Percentiles rank a stretch among this genome's conserved stretches.
These are phyloP conservation scores for Botryotinia calthae DNA, from an alignment of 2,329 filamentous ascomycete species.

Conservation along the genomic window DNA sequence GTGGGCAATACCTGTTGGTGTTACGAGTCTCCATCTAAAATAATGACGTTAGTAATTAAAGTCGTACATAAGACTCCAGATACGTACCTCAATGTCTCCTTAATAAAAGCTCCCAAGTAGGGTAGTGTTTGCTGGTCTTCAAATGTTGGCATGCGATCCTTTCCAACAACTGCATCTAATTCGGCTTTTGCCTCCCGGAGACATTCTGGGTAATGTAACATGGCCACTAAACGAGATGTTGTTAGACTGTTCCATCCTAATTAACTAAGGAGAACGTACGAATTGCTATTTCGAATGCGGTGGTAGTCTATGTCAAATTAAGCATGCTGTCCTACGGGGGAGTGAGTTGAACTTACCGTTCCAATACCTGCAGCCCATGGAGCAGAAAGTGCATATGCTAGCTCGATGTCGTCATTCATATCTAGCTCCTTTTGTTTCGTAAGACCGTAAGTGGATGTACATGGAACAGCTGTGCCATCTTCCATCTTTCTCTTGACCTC, in stretches of 20 bases:
- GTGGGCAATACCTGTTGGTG: neutral
- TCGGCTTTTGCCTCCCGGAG: neutral
- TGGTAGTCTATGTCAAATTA: neutral
- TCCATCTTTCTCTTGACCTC: neutral
- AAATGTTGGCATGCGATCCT: neutral
- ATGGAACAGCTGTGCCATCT: constrained; percentile 1
- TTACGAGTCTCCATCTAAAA: neutral
- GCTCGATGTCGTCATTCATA: neutral
- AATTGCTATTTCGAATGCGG: constrained; percentile 1
- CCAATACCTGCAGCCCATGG: neutral
- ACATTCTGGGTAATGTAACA: neutral
- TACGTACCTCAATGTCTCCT: neutral
- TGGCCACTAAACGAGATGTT: neutral
- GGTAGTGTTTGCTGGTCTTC: neutral
- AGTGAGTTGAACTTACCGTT: neutral
- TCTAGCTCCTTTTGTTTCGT: constrained; percentile 1
- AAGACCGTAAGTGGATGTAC: constrained; percentile 4
- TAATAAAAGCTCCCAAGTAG: neutral
- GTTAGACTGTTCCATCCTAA: neutral
- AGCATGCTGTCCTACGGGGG: neutral
- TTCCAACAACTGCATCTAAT: neutral
- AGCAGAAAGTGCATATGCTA: constrained; percentile 5
- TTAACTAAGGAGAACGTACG: neutral
- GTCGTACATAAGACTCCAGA: neutral
- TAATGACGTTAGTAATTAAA: neutral